Conservation (phyloP, 116 monocot genomes). For the Dioscorea cayenensis region DNA sequence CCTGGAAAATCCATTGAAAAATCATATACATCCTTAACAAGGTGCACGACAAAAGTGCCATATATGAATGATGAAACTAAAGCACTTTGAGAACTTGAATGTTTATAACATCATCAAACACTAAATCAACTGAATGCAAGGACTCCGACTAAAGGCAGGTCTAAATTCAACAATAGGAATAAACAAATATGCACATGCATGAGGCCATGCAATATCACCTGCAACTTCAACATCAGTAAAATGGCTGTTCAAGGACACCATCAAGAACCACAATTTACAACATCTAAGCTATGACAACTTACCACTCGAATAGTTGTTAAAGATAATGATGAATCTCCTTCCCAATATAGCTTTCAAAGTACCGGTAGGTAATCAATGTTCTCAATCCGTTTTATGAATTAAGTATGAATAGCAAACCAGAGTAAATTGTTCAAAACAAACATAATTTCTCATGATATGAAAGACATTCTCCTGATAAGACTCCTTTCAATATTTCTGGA, state of each 20-base stretch:
- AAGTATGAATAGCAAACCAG: neutral
- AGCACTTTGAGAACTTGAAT: neutral
- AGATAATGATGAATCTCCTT: neutral
- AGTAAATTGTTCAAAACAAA: neutral
- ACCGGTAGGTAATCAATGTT: neutral
- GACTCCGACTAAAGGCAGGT: neutral
- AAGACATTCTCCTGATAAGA: too few relatives aligned
- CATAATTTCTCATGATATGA: neutral
- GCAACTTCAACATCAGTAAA: too few relatives aligned
- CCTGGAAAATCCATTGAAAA: constrained; percentile 45
- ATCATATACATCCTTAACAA: constrained; percentile 33
- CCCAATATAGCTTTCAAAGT: neutral
- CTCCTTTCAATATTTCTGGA: too few relatives aligned
- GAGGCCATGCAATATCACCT: too few relatives aligned
- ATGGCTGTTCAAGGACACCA: too few relatives aligned
- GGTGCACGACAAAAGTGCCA: neutral
- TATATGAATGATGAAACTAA: neutral
- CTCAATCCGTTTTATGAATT: neutral
- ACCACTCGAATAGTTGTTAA: neutral
- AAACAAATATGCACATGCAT: too few relatives aligned
- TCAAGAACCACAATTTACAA: neutral
- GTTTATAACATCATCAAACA: neutral
- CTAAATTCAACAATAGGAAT: neutral
- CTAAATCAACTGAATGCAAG: neutral
- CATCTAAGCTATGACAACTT: neutral